Evolutionary conservation across 2,329 filamentous ascomycete species (phyloP), one percentile per base, ranked within the genome.

Genomic region (Pseudocercospora fuligena): DNA sequence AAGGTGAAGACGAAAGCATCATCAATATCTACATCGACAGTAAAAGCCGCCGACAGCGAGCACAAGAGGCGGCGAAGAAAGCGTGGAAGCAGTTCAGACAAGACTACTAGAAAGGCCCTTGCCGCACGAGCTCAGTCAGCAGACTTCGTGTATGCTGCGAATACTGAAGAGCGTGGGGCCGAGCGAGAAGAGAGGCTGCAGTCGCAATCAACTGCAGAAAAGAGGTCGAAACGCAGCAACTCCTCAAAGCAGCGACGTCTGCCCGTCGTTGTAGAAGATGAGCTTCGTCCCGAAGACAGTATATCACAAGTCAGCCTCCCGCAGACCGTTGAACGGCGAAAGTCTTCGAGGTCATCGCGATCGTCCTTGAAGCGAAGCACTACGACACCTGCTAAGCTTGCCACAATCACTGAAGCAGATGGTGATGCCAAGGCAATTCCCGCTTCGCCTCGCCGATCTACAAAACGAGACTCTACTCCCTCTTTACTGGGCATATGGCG

Each of bases 281-380:
- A 76, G 54, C 63, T 77, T 5, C 74, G 70, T 9, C 74, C 75
- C 9, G 71, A 76, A 57, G 75, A 77, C 61, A 77, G 75, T 61
- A 73, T 77, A 29, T 77, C 75, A 6, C 72, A 73, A 64, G 68
- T 73, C 27, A 71, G 69, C 23, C 62, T 60, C 60, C 65, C 6
- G 66, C 60, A 12, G 56, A 60, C 56, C 61, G 63, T 14, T 63
- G 59, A 56, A 25, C 63, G 43, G 59, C 56, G 12, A 23, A 63
- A 46, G 23, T 58, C 63, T 11, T 25, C 49, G 6, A 47, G 49
- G 3, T 49, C 23, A 29, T 61, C 61, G 40, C 61, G 70, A 16
- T 68, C 71, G 19, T 68, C 69, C 9, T 56, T 70, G 19, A 66
- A 65, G 33, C 61, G 73, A 9, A 70, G 66, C 57, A 67, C 61